These are phyloP conservation scores for Capsella bursapastoris DNA, from an alignment of 345 rosid genomes.

Conservation along the genomic window DNA sequence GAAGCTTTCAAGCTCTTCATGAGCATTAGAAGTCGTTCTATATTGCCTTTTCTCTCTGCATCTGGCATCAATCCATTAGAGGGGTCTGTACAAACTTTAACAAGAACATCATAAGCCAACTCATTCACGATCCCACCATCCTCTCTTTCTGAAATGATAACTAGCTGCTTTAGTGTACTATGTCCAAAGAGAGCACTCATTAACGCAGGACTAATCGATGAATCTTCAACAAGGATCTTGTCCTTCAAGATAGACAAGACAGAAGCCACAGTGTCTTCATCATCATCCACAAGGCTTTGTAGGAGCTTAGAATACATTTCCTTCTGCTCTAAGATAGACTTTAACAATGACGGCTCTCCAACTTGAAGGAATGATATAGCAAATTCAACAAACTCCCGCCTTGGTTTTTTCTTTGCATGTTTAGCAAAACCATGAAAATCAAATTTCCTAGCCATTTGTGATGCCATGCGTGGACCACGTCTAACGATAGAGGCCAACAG, in stretches of 20 bases:
- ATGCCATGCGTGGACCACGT: conserved; percentile 83
- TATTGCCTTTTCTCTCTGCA: conserved; percentile 68
- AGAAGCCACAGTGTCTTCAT: conserved; percentile 65
- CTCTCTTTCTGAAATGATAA: conserved; percentile 67
- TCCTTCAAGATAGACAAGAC: conserved; percentile 68
- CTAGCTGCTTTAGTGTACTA: conserved; percentile 71
- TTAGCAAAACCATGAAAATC: conserved; percentile 71
- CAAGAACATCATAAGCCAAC: conserved; percentile 72
- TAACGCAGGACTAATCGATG: conserved; percentile 73
- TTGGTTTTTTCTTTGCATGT: conserved; percentile 63
- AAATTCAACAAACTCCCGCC: conserved; percentile 73
- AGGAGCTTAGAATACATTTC: conserved; percentile 84
- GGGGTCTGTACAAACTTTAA: conserved; percentile 81
- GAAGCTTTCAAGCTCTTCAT: conserved; percentile 86
- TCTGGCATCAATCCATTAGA: conserved; percentile 89
- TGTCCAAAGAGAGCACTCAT: conserved; percentile 89
- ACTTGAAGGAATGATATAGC: conserved; percentile 89
- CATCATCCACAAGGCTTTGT: conserved; percentile 68
- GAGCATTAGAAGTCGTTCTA: conserved; percentile 64
- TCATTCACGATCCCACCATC: conserved; percentile 56
- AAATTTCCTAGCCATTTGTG: conserved; percentile 76
- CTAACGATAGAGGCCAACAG: conserved; percentile 67
- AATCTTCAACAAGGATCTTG: conserved; percentile 69
- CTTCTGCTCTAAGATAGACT: conserved; percentile 76
- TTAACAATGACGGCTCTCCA: conserved; percentile 76